These are phyloP conservation scores for Simplicillium sp. DNA, from an alignment of 2,329 filamentous ascomycete species.

Conservation along the genomic window DNA sequence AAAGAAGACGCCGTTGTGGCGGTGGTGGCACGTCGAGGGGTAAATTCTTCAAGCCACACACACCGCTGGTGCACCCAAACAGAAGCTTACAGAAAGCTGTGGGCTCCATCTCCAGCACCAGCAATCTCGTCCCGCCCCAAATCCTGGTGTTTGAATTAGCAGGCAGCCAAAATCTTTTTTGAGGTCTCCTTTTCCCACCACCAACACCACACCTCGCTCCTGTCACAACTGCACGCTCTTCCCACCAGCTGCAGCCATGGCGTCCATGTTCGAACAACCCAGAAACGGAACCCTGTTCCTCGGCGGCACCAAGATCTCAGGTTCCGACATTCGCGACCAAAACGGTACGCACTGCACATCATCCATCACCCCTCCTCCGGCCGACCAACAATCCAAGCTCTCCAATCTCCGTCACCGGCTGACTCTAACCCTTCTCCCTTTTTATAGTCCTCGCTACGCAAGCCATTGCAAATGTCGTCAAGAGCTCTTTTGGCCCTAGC, in stretches of 20 bases:
- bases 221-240: slow-evolving; percentile 5
- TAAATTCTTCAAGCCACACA: too few species aligned
- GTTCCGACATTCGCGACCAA: slow-evolving; percentile 92
- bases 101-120: too few species aligned
- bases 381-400: slow-evolving; percentile 1
- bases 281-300: slow-evolving; percentile 95
- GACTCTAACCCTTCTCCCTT: slow-evolving; percentile 4
- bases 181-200: not conserved
- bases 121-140: too few species aligned
- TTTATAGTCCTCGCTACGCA: slow-evolving; percentile 78
- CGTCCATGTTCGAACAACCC: slow-evolving; percentile 91
- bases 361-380: not conserved
- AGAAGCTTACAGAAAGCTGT: too few species aligned
- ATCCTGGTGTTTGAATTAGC: too few species aligned
- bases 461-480: slow-evolving; percentile 96
- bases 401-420: slow-evolving; percentile 7
- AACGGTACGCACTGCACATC: slow-evolving; percentile 53
- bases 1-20: too few species aligned
- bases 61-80: too few species aligned
- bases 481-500: slow-evolving; percentile 95
- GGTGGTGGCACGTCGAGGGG: too few species aligned
- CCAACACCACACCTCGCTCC: slow-evolving; percentile 1
- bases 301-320: slow-evolving; percentile 94
- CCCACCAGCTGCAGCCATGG: slow-evolving; percentile 49
- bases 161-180: too few species aligned